Percentiles rank a stretch among this genome's conserved stretches.
Evolutionary conservation across 2,329 filamentous ascomycete genomes (phyloP).

Genomic region (Aspergillus brasiliensis): DNA sequence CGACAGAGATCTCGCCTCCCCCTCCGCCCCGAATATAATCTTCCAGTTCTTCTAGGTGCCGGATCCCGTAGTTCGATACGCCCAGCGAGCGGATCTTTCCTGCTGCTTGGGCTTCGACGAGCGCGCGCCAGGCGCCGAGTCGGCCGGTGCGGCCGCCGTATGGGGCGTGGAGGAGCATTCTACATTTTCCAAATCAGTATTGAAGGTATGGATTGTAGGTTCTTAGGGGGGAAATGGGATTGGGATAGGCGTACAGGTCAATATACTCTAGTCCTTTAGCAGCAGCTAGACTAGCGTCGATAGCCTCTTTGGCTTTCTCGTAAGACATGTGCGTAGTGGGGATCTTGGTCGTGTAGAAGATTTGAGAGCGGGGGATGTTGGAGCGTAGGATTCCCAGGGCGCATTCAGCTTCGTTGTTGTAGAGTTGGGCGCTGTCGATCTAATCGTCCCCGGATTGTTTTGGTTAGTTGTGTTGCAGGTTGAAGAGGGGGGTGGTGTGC

Average conservation of each 20-base stretch:
- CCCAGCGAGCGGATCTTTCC: constrained; percentile 45
- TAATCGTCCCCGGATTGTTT: constrained; percentile 19
- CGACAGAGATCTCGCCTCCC: constrained; percentile 74
- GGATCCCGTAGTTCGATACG: constrained; percentile 45
- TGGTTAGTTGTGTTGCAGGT: not conserved
- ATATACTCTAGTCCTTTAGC: constrained; percentile 67
- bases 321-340: constrained; percentile 60
- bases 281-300: constrained; percentile 64
- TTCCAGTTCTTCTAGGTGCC: constrained; percentile 45
- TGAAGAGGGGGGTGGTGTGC: constrained; percentile 10
- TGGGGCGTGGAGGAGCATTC: constrained; percentile 44
- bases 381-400: constrained; percentile 56
- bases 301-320: constrained; percentile 62
- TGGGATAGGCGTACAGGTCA: constrained; percentile 53
- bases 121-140: constrained; percentile 43
- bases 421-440: constrained; percentile 61
- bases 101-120: constrained; percentile 43
- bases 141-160: constrained; percentile 42
- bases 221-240: not conserved
- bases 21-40: constrained; percentile 40
- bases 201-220: not conserved
- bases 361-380: constrained; percentile 54
- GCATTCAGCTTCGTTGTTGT: constrained; percentile 61
- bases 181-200: constrained; percentile 12
- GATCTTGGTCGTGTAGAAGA: constrained; percentile 67